phyloP scores from a whole-genome alignment of 1,284 basidiomycete genomes.

The Puccinia horiana region DNA sequence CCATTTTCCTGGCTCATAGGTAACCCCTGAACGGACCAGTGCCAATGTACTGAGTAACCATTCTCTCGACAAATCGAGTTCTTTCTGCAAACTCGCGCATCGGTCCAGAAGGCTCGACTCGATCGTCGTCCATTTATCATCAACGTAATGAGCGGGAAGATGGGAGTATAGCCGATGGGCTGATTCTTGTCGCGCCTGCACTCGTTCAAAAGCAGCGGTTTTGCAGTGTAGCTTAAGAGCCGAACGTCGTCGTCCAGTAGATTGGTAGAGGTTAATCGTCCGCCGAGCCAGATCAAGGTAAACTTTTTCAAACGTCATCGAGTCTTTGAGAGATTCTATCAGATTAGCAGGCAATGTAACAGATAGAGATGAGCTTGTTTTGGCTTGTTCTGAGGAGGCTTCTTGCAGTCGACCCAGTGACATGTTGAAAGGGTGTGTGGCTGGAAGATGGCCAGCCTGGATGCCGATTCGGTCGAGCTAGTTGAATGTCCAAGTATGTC shows the following conservation, averaged over 20 bases:
- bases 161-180: conserved; percentile 73
- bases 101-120: conserved; percentile 51
- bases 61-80: conserved; percentile 53
- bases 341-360: conserved; percentile 5
- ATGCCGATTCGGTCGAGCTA: conserved; percentile 83
- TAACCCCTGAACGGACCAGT: conserved; percentile 54
- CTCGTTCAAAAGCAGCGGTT: conserved; percentile 83
- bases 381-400: background rate
- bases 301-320: conserved; percentile 54
- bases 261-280: conserved; percentile 77
- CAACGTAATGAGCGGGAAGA: conserved; percentile 74
- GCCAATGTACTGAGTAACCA: conserved; percentile 54
- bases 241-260: conserved; percentile 76
- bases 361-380: background rate
- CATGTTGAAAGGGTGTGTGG: conserved; percentile 70
- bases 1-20: conserved; percentile 51
- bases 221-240: conserved; percentile 78
- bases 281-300: conserved; percentile 67
- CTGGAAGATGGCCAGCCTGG: conserved; percentile 70
- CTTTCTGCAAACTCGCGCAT: conserved; percentile 51
- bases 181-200: conserved; percentile 66
- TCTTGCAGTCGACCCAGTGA: conserved; percentile 52
- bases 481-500: background rate
- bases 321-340: conserved; percentile 23
- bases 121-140: conserved; percentile 59